Evolutionary conservation across 768 basidiomycete species (phyloP).

Genomic region (Clitopilus hobsonii): DNA sequence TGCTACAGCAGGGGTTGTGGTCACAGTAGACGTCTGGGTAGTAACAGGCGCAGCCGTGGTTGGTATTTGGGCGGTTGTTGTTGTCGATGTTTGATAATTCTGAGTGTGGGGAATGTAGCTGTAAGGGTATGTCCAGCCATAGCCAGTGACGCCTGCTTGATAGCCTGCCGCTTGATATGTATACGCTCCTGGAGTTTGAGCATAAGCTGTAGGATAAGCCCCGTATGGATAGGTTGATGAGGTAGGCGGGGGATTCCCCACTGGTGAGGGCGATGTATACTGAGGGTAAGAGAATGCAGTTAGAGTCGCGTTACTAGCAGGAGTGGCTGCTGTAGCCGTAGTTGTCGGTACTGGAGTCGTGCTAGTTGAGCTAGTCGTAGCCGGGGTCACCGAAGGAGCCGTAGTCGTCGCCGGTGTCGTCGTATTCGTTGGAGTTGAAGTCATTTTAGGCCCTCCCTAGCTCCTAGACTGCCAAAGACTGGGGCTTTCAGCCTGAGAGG

Average conservation of each 20-base stretch:
- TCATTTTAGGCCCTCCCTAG: no score
- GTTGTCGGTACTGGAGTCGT: no score
- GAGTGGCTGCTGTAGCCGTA: background rate
- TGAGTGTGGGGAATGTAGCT: constrained; percentile 42
- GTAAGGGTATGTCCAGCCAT: constrained; percentile 73
- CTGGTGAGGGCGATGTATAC: constrained; percentile 15
- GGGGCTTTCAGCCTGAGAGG: no score
- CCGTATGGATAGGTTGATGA: constrained; percentile 64
- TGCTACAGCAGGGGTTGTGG: constrained; percentile 19
- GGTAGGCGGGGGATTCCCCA: constrained; percentile 24
- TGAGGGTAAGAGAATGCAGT: constrained; percentile 19
- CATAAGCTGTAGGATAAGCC: constrained; percentile 48
- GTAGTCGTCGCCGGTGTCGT: background rate
- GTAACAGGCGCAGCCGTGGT: constrained; percentile 20
- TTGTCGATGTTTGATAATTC: background rate
- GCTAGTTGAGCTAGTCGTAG: background rate
- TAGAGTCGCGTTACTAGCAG: constrained; percentile 5
- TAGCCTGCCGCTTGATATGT: constrained; percentile 45
- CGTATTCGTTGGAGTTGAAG: background rate
- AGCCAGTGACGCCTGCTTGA: constrained; percentile 63
- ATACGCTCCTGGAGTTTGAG: constrained; percentile 45
- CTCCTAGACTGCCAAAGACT: no score
- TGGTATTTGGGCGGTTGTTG: constrained; percentile 16
- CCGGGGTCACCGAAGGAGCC: background rate
- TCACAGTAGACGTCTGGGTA: constrained; percentile 22